Evolutionary conservation across 352 stramenopile species (phyloP), one percentile per base, ranked within the genome.

Genomic region (Pythium chondricola): DNA sequence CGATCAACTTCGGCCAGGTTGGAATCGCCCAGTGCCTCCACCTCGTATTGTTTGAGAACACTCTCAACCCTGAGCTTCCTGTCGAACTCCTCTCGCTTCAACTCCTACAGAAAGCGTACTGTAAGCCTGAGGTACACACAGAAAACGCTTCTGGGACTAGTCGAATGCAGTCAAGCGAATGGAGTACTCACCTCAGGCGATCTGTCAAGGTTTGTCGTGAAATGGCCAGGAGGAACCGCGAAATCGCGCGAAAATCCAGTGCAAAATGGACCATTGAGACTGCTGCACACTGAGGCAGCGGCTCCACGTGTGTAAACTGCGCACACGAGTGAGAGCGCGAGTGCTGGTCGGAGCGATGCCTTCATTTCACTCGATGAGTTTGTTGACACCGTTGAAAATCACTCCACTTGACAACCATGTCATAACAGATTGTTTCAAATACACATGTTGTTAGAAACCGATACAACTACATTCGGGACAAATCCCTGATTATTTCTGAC

Each of bases 241-340:
- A 77, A 74, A 27, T 60, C 59, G 20, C 43, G 33, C 3, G 49
- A 60, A 0, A 72, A 36, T 22, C 36, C 60, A 1, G 24, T 33
- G 31, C 78, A 90, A 32, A 73, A 90, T 20, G 78, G 78, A 13
- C 78, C 78, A n/a, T 79, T 88, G 10, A 83, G 59, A 29, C 75
- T 88, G 52, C 75, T 90, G 52, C 78, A 90, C 7, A 44, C 41
- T 1, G 38, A 20, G 27, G 26, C 29, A 30, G 21, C 35, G 6
- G 7, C 39, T 10, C 32, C 13, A 8, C 25, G 8, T 3, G 14
- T 36, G 21, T 2, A 14, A n/a, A 20, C n/a, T 11, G 22, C 36
- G 18, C 35, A 17, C 4, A 42, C 22, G 2, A 58, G 32, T n/a
- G n/a, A n/a, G n/a, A n/a, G n/a, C n/a, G n/a, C n/a, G n/a, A n/a